Conservation (phyloP, 2,329 filamentous ascomycete species). For the Ceratocystis variospora region DNA sequence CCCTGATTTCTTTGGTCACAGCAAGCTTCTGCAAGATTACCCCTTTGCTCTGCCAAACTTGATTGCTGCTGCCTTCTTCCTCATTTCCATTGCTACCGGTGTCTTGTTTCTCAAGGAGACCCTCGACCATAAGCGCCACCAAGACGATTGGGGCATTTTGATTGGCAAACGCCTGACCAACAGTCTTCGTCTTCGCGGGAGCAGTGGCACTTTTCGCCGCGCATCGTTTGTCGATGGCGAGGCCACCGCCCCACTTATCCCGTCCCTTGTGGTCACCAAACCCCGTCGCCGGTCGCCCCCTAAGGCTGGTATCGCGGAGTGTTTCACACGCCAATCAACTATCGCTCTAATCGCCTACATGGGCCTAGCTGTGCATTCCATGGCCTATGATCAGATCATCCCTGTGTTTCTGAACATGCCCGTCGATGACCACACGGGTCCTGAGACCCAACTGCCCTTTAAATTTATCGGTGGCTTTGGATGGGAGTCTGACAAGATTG, state of each 20-base stretch:
- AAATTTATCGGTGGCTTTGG: slow-evolving; percentile 77
- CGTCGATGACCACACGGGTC: slow-evolving; percentile 36
- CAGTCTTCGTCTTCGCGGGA: slow-evolving; percentile 25
- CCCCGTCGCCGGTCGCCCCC: slow-evolving; percentile 14
- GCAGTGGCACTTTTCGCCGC: slow-evolving; percentile 27
- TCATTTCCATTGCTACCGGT: slow-evolving; percentile 60
- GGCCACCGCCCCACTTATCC: slow-evolving; percentile 41
- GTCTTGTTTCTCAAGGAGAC: slow-evolving; percentile 79
- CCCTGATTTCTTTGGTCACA: slow-evolving; percentile 54
- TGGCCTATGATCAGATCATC: slow-evolving; percentile 76
- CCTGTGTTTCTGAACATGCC: slow-evolving; percentile 81
- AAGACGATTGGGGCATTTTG: slow-evolving; percentile 59
- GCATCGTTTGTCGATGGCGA: slow-evolving; percentile 42
- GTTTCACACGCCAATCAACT: slow-evolving; percentile 60
- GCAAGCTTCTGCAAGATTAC: slow-evolving; percentile 55
- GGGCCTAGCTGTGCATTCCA: slow-evolving; percentile 65
- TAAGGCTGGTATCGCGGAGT: slow-evolving; percentile 39
- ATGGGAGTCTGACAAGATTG: slow-evolving; percentile 57
- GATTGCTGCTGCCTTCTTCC: slow-evolving; percentile 60
- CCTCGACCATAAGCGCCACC: slow-evolving; percentile 52
- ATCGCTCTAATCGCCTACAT: slow-evolving; percentile 68
- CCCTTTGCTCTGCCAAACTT: slow-evolving; percentile 80
- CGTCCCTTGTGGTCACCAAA: slow-evolving; percentile 25
- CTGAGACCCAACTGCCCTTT: slow-evolving; percentile 52
- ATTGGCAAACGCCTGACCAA: slow-evolving; percentile 53